Percentiles rank a stretch among this genome's conserved stretches.
Conservation (phyloP, 768 basidiomycete genomes). For the Tylopilus subfusipes region DNA sequence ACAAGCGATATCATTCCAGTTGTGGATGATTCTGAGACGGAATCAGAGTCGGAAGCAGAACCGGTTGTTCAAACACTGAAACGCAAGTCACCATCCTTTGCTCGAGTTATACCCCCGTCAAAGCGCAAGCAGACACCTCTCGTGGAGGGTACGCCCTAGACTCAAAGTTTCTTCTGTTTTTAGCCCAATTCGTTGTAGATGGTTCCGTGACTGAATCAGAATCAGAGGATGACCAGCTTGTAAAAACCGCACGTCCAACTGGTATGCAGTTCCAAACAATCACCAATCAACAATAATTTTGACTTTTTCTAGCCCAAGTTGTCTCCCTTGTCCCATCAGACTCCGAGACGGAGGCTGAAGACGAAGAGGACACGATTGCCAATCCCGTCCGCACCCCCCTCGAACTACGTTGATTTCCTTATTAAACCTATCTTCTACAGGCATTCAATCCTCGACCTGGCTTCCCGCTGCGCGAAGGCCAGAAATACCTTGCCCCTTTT, state of each 20-base stretch:
- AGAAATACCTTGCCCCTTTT: constrained; percentile 43
- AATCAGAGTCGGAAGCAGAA: constrained; percentile 31
- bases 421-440: constrained; percentile 24
- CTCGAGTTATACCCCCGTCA: constrained; percentile 3
- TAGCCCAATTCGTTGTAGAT: constrained; percentile 12
- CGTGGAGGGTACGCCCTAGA: constrained; percentile 16
- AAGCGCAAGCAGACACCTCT: constrained; percentile 19
- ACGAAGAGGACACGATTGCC: constrained; percentile 30
- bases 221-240: constrained; percentile 27
- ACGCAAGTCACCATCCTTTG: constrained; percentile 25
- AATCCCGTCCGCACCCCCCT: constrained; percentile 28
- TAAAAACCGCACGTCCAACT: constrained; percentile 4
- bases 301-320: neutral
- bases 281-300: neutral
- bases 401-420: neutral
- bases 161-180: neutral
- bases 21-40: constrained; percentile 30
- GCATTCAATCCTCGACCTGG: constrained; percentile 48
- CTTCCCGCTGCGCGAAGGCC: constrained; percentile 46
- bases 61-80: constrained; percentile 9
- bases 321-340: constrained; percentile 10
- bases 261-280: constrained; percentile 18
- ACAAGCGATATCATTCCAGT: neutral
- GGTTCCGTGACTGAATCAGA: constrained; percentile 50
- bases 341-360: constrained; percentile 47